Evolutionary conservation across 129 eudicot genomes (phyloP).

Genomic region (Solidago caesia): DNA sequence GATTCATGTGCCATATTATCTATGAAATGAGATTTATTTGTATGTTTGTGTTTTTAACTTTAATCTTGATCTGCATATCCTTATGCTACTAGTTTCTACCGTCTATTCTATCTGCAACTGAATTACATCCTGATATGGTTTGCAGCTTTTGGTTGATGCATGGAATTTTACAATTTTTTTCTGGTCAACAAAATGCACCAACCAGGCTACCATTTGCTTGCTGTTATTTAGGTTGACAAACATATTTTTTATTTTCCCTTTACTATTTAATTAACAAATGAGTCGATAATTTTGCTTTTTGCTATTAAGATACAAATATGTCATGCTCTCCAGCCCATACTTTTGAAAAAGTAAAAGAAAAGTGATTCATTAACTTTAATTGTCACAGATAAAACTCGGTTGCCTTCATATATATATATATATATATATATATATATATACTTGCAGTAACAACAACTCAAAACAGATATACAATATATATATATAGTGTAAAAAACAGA

Average conservation of each 20-base stretch:
- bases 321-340: conserved; percentile 10
- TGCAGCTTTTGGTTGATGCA: conserved; percentile 7
- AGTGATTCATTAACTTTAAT: neutral
- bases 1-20: conserved; percentile 3
- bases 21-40: conserved; percentile 24
- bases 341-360: conserved; percentile 18
- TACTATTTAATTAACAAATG: conserved; percentile 1
- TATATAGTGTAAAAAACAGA: too few species aligned
- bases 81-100: conserved; percentile 18
- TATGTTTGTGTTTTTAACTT: conserved; percentile 7
- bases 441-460: too few species aligned
- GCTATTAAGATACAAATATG: conserved; percentile 10
- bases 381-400: too few species aligned
- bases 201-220: neutral
- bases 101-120: neutral
- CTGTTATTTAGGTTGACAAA: neutral
- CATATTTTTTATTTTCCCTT: neutral
- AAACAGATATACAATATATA: too few species aligned
- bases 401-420: too few species aligned
- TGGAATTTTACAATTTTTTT: neutral
- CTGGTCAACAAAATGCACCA: conserved; percentile 11
- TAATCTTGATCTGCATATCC: conserved; percentile 24
- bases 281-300: conserved; percentile 17
- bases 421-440: too few species aligned
- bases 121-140: conserved; percentile 11